Conservation (phyloP, 116 monocot species). For the Posidonia oceanica region DNA sequence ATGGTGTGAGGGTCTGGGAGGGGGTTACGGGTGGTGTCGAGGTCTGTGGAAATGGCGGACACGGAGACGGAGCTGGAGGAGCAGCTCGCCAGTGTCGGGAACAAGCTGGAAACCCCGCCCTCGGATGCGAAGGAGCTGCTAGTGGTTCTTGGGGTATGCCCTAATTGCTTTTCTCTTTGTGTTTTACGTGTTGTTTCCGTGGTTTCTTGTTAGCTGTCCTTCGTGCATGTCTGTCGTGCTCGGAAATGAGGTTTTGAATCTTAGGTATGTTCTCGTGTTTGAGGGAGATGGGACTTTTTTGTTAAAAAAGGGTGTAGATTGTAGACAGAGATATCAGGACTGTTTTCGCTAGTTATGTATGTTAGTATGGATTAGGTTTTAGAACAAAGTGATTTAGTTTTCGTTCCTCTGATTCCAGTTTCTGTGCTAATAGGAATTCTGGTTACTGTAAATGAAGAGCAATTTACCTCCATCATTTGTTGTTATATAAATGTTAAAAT, state of each 20-base stretch:
- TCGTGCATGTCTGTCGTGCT: background rate
- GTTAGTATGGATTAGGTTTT: too few species aligned
- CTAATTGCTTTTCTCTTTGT: background rate
- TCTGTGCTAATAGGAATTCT: too few species aligned
- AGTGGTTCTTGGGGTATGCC: conserved; percentile 42
- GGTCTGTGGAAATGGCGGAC: conserved; percentile 7
- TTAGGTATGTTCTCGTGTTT: background rate
- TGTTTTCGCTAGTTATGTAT: too few species aligned
- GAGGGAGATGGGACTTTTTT: background rate
- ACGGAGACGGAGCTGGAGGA: conserved; percentile 9
- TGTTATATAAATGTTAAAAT: too few species aligned
- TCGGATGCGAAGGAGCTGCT: conserved; percentile 22
- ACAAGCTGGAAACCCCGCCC: conserved; percentile 23
- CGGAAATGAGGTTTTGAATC: background rate
- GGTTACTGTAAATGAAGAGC: too few species aligned
- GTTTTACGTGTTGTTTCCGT: background rate
- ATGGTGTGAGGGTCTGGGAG: background rate
- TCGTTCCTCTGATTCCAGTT: too few species aligned
- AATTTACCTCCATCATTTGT: too few species aligned
- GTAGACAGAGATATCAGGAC: too few species aligned
- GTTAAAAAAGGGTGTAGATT: too few species aligned
- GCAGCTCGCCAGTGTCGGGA: conserved; percentile 23
- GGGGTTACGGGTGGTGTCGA: background rate
- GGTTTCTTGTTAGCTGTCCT: background rate
- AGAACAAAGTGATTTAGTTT: too few species aligned